Base-by-base conservation (phyloP, 2,329 filamentous ascomycete species). In the Penicillium sp. region DNA sequence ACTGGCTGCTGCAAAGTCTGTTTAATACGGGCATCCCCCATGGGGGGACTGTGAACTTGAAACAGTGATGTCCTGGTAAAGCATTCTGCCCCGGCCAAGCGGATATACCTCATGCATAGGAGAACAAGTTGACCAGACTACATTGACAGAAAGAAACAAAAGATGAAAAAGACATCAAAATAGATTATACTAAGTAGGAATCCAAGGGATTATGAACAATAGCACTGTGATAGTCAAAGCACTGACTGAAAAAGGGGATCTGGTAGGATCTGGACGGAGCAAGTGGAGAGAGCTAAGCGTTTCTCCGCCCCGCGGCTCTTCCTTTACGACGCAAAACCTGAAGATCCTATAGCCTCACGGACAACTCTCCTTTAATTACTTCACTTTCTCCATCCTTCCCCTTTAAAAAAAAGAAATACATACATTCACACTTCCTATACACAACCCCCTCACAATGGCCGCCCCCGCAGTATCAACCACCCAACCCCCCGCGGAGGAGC, bases 401-500 rank as follows among this genome's bases (percentile, higher is more conserved):
- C 47, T 0, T 11, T 46, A 10, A 21, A 19, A 11, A 8, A 3
- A 14, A n/a, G 21, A 39, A 39, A 14, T 40, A 13, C 5, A 40
- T 3, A 9, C 40, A 26, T 16, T 18, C n/a, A 28, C 8, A 16
- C 16, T 11, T 42, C 21, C n/a, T 18, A 16, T 21, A 37, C 18
- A 37, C 34, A 37, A 29, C 26, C 11, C 26, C 26, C 4, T 37
- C 42, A 68, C 47, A 29, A 70, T 69, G 65, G 60, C 68, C 37
- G 55, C 62, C 11, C 51, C 59, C 33, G 48, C 58, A 50, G 31
- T 60, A 42, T 39, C 56, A 49, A 48, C 48, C 39, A 18, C 53
- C 29, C 55, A 62, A 48, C 29, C 54, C 5, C 60, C 51, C 3
- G 58, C 63, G 11, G 69, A 71, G 60, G 70, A 73, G 51, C 67